These are phyloP conservation scores for Aspergillus biplanus DNA, from an alignment of 495 filamentous ascomycete species.

Conservation along the genomic window DNA sequence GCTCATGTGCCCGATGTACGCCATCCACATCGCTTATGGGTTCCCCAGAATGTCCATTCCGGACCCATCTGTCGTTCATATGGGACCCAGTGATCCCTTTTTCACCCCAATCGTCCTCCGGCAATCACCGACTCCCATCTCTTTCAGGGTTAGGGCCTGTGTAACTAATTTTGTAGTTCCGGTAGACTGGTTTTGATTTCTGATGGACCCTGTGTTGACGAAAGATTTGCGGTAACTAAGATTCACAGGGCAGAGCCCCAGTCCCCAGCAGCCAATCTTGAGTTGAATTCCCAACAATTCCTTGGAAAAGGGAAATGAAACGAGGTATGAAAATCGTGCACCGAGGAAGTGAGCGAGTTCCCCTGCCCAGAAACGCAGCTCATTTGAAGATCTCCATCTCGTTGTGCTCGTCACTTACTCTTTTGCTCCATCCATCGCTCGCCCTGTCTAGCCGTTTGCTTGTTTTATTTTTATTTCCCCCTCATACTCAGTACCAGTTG, in stretches of 20 bases:
- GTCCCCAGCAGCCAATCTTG: slow-evolving; percentile 18
- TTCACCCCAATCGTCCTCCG: slow-evolving; percentile 5
- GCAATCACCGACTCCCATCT: slow-evolving; percentile 19
- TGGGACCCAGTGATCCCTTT: slow-evolving; percentile 1
- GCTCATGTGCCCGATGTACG: slow-evolving; percentile 24
- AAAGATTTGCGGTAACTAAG: not conserved
- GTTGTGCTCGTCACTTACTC: slow-evolving; percentile 15
- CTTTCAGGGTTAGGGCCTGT: slow-evolving; percentile 16
- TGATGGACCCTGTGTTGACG: slow-evolving; percentile 10
- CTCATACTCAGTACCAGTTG: not conserved
- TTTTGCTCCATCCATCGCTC: slow-evolving; percentile 9
- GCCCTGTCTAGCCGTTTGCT: slow-evolving; percentile 5
- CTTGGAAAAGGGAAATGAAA: slow-evolving; percentile 2
- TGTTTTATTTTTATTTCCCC: slow-evolving; percentile 8
- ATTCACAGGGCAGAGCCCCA: slow-evolving; percentile 18
- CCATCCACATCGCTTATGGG: slow-evolving; percentile 21
- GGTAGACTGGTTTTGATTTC: not conserved
- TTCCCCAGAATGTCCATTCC: slow-evolving; percentile 27
- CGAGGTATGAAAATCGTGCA: not conserved
- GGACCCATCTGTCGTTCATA: slow-evolving; percentile 15
- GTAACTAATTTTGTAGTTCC: slow-evolving; percentile 18
- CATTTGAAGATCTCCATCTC: slow-evolving; percentile 28
- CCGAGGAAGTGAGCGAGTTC: slow-evolving; percentile 5
- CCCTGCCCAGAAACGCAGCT: slow-evolving; percentile 15
- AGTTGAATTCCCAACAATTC: slow-evolving; percentile 4